phyloP scores from a whole-genome alignment of 768 basidiomycete genomes.

The Serpula lacrymans region DNA sequence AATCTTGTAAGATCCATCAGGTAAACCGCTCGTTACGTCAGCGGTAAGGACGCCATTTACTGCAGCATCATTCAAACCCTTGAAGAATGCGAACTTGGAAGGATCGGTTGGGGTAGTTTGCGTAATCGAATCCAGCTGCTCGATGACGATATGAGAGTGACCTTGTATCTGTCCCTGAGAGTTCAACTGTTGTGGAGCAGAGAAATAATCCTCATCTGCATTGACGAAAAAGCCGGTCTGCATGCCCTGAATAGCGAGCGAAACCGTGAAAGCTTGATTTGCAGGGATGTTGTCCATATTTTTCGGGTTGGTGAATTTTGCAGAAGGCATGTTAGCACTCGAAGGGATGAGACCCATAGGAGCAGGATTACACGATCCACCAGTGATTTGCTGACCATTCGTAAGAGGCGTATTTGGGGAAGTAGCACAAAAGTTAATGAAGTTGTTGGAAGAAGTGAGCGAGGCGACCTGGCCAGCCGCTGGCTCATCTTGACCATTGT shows the following conservation, averaged over 20 bases:
- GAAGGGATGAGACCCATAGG: conserved; percentile 55
- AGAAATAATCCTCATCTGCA: conserved; percentile 49
- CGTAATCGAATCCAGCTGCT: conserved; percentile 38
- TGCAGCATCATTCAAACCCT: conserved; percentile 43
- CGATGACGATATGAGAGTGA: conserved; percentile 58
- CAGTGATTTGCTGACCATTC: conserved; percentile 49
- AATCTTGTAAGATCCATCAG: conserved; percentile 56
- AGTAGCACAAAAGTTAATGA: conserved; percentile 53
- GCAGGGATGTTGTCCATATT: conserved; percentile 42
- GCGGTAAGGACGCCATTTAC: conserved; percentile 47
- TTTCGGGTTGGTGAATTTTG: conserved; percentile 43
- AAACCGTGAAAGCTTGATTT: conserved; percentile 47
- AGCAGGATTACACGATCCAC: conserved; percentile 57
- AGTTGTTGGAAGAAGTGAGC: conserved; percentile 57
- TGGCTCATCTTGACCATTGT: conserved; percentile 45
- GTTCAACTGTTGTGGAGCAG: conserved; percentile 56
- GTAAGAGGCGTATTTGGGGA: conserved; percentile 46
- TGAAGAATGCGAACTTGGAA: conserved; percentile 54
- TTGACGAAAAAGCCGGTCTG: conserved; percentile 57
- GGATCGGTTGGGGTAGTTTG: conserved; percentile 48
- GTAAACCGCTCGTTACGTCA: conserved; percentile 51
- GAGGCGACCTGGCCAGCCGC: conserved; percentile 49
- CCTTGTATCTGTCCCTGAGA: conserved; percentile 48
- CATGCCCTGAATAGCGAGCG: conserved; percentile 43
- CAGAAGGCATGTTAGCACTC: conserved; percentile 42